Evolutionary conservation across 495 filamentous ascomycete genomes (phyloP), one percentile per base, ranked within the genome.

Genomic region (Aeminium ludgeri): DNA sequence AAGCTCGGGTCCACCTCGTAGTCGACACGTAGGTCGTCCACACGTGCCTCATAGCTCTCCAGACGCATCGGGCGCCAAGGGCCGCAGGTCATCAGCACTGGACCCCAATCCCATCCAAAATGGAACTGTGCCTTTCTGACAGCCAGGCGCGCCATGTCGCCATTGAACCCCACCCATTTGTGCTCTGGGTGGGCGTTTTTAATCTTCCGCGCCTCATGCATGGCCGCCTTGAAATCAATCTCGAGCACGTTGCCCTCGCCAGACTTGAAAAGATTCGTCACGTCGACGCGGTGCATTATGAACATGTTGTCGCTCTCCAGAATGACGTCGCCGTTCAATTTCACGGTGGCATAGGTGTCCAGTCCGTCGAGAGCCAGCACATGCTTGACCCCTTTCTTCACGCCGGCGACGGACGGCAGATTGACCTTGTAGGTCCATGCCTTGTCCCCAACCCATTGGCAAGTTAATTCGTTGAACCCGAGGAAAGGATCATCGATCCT

Each of bases 41-140:
- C 47, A 20, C 54, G 39, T 12, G 55, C 39, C 5, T 55, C 36
- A 29, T 60, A 62, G 0, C 45, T 54, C 32, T 62, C 59, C 10
- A 62, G 41, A 19, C 57, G 51, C 1, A 62, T 54, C 16, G 49
- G 30, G 15, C 55, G 45, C 59, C 59, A 62, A 20, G 59, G 59
- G 17, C 59, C 59, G 40, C 59, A 57, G 15, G 59, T 56, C 36
- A 53, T 55, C 18, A 62, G 52, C 8, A 59, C 42, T 15, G 59
- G 59, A 10, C 57, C 57, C 59, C 59, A 58, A 32, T 61, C 58
- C 56, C 58, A 61, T 18, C 58, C 56, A 48, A 48, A 60, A 38
- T 61, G 58, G 33, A 57, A 61, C 40, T 61, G 56, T 12, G 56
- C 56, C 34, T 61, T 61, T 19, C 58, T 39, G 1, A 53, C 56